A percentile compares a stretch with the other conserved stretches of the same genome.
Conservation (phyloP, 208 protist genomes). For the Endotrypanum monterogeii region DNA sequence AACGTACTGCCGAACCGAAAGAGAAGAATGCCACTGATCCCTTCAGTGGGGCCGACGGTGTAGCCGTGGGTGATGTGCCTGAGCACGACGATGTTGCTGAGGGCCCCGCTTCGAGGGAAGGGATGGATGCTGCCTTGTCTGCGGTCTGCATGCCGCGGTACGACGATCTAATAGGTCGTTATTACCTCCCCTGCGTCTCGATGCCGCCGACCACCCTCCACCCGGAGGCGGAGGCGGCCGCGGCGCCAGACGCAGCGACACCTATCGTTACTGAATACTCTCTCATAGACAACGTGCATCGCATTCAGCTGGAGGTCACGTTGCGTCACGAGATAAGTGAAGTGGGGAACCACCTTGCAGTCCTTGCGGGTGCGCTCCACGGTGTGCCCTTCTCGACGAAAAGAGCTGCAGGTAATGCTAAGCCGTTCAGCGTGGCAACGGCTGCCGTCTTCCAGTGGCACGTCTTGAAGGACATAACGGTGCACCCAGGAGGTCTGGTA, state of each 20-base stretch:
- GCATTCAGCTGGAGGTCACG: slow-evolving; percentile 37
- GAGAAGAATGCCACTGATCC: neutral
- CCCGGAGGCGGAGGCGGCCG: neutral
- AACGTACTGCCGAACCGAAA: neutral
- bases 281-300: slow-evolving; percentile 50
- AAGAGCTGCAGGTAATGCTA: neutral
- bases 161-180: slow-evolving; percentile 38
- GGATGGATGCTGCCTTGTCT: slow-evolving; percentile 24
- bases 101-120: neutral
- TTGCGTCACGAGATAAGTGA: slow-evolving; percentile 32
- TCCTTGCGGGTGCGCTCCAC: neutral
- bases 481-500: slow-evolving; percentile 48
- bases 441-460: slow-evolving; percentile 42
- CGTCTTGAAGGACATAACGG: slow-evolving; percentile 39
- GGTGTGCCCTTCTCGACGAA: neutral
- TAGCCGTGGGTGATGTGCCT: neutral
- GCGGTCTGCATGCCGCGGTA: slow-evolving; percentile 40
- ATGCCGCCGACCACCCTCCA: neutral
- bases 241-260: neutral
- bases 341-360: neutral
- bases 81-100: neutral
- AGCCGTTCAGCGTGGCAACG: neutral
- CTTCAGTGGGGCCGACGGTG: neutral
- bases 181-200: slow-evolving; percentile 44
- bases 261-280: slow-evolving; percentile 36